phyloP scores from a whole-genome alignment of 2,329 filamentous ascomycete genomes.

The Exophiala viscosa region DNA sequence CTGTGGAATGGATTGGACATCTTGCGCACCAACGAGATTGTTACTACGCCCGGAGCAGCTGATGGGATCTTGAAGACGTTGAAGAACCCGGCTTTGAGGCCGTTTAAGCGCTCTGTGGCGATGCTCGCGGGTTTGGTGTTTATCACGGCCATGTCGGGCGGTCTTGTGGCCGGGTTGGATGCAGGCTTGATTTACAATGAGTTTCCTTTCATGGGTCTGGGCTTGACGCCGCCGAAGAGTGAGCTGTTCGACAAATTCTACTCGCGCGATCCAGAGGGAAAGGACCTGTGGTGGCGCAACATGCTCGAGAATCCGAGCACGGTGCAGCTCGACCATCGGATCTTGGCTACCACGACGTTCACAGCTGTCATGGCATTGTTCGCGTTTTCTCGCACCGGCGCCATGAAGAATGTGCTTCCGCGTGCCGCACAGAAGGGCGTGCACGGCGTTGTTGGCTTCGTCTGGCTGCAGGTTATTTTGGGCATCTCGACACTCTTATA shows the following conservation, averaged over 20 bases:
- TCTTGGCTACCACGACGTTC: slow-evolving; percentile 86
- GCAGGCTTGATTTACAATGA: slow-evolving; percentile 98
- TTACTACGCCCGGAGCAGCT: slow-evolving; percentile 57
- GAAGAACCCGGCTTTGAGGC: slow-evolving; percentile 61
- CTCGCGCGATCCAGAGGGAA: slow-evolving; percentile 65
- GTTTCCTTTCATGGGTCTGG: slow-evolving; percentile 90
- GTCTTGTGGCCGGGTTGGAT: slow-evolving; percentile 88
- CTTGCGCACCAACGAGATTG: slow-evolving; percentile 69
- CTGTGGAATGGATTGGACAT: slow-evolving; percentile 81
- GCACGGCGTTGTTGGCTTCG: slow-evolving; percentile 76
- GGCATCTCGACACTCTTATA: slow-evolving; percentile 91
- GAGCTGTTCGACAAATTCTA: slow-evolving; percentile 88
- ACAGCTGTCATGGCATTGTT: slow-evolving; percentile 74
- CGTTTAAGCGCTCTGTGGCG: slow-evolving; percentile 70
- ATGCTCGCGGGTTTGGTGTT: slow-evolving; percentile 75
- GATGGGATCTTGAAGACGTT: slow-evolving; percentile 60
- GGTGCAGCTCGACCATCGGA: slow-evolving; percentile 92
- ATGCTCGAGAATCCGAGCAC: slow-evolving; percentile 94
- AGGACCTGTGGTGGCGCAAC: slow-evolving; percentile 92
- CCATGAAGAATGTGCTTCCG: slow-evolving; percentile 59
- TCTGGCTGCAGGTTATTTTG: slow-evolving; percentile 73
- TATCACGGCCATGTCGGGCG: slow-evolving; percentile 86
- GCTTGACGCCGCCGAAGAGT: slow-evolving; percentile 71
- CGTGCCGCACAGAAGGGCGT: slow-evolving; percentile 64
- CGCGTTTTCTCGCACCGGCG: slow-evolving; percentile 70